Percentiles rank a stretch among this genome's conserved stretches.
These are phyloP conservation scores for Murraya koenigii DNA, from an alignment of 345 rosid genomes.

Conservation along the genomic window DNA sequence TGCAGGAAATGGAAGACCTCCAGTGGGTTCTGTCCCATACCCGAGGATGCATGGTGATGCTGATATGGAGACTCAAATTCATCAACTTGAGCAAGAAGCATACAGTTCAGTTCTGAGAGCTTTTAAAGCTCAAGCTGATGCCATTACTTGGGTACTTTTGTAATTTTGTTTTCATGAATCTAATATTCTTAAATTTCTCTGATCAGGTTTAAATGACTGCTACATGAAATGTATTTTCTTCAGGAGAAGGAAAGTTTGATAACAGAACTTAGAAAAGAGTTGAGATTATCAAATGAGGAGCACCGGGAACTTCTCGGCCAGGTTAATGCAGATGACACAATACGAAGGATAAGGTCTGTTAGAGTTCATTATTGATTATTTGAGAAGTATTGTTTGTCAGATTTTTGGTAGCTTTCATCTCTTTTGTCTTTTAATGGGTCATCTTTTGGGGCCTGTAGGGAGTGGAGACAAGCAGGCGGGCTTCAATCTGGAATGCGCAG, in stretches of 20 bases:
- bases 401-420: conserved; percentile 6
- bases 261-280: conserved; percentile 80
- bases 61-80: conserved; percentile 89
- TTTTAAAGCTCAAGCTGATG: conserved; percentile 95
- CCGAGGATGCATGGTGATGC: conserved; percentile 69
- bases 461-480: conserved; percentile 84
- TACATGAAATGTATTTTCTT: conserved; percentile 32
- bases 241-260: conserved; percentile 90
- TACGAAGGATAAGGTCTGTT: conserved; percentile 66
- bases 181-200: conserved; percentile 26
- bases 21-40: conserved; percentile 46
- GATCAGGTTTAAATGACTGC: conserved; percentile 35
- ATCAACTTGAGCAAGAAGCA: conserved; percentile 85
- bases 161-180: conserved; percentile 7
- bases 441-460: conserved; percentile 42
- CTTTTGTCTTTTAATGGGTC: conserved; percentile 11
- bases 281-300: conserved; percentile 81
- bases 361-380: conserved; percentile 5
- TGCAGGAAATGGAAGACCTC: conserved; percentile 67
- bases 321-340: conserved; percentile 72
- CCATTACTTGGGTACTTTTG: conserved; percentile 81
- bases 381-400: conserved; percentile 5
- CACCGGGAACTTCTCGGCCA: conserved; percentile 79
- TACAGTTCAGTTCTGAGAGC: conserved; percentile 79
- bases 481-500: conserved; percentile 52